Evolutionary conservation across 495 filamentous ascomycete genomes (phyloP).

Genomic region (Chaetomidium leptoderma): DNA sequence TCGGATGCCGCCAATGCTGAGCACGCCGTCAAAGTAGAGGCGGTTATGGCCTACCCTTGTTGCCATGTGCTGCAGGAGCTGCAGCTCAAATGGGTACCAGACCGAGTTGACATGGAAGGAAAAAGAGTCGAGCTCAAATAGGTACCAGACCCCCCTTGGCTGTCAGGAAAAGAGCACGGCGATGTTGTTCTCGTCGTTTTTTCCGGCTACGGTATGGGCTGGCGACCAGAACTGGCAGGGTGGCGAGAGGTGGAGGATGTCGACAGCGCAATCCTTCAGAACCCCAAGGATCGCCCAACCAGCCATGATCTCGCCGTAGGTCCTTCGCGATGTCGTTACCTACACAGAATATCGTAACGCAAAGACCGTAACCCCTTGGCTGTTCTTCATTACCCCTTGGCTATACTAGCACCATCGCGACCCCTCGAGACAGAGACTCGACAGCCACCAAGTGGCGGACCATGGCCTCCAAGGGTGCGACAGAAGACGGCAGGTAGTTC

Average conservation of each 20-base stretch:
- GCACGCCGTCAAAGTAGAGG: conserved; percentile 57
- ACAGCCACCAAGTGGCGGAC: too few relatives aligned
- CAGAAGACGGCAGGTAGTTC: too few relatives aligned
- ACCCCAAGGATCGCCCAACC: too few relatives aligned
- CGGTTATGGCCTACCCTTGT: conserved; percentile 30
- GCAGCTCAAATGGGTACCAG: conserved; percentile 44
- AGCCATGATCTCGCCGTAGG: too few relatives aligned
- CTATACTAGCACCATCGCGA: too few relatives aligned
- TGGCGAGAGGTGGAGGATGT: conserved; percentile 75
- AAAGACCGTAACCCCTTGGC: too few relatives aligned
- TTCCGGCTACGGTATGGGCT: conserved; percentile 61
- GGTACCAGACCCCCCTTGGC: too few relatives aligned
- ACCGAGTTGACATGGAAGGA: conserved; percentile 42
- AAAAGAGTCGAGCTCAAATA: conserved; percentile 50
- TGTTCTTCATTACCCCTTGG: too few relatives aligned
- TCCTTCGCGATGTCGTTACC: too few relatives aligned
- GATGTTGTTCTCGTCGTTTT: conserved; percentile 69
- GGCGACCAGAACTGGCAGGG: conserved; percentile 82
- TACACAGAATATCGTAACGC: too few relatives aligned
- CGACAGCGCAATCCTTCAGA: conserved; percentile 46
- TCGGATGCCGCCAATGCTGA: conserved; percentile 40
- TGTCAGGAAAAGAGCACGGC: conserved; percentile 67
- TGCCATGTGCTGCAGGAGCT: conserved; percentile 48
- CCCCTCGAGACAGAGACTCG: conserved; percentile 56
- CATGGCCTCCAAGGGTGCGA: too few relatives aligned